Percentiles rank a stretch among this genome's conserved stretches.
phyloP scores from a whole-genome alignment of 169 alveolate genomes.

The Miamiensis avidus region DNA sequence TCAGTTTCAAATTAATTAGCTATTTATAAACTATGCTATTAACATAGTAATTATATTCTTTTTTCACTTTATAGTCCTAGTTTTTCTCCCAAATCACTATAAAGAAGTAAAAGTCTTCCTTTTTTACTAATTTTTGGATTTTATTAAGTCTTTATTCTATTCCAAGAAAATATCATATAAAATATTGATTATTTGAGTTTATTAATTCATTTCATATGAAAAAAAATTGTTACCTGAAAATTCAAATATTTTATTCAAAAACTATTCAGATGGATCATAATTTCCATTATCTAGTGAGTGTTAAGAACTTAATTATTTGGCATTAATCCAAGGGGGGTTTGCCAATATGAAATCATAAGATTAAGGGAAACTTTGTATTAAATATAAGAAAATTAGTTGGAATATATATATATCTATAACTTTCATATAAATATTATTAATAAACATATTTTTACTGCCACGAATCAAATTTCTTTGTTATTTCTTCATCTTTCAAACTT shows the following conservation, averaged over 20 bases:
- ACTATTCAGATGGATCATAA: conserved; percentile 46
- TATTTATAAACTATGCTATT: conserved; percentile 18
- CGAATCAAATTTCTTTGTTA: not conserved
- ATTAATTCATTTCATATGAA: not conserved
- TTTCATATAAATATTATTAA: conserved; percentile 1
- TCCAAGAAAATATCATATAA: not conserved
- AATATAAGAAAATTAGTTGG: not conserved
- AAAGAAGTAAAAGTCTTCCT: conserved; percentile 51
- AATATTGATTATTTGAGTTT: not conserved
- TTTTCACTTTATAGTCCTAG: conserved; percentile 40
- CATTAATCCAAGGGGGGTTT: conserved; percentile 62
- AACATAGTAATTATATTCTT: conserved; percentile 44
- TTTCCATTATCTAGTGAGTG: conserved; percentile 40
- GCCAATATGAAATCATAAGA: conserved; percentile 43
- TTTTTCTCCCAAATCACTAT: conserved; percentile 48
- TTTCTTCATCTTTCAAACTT: not conserved
- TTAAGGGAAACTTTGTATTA: conserved; percentile 12
- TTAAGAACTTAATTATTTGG: conserved; percentile 19
- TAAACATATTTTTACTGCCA: conserved; percentile 9
- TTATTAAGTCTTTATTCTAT: conserved; percentile 16
- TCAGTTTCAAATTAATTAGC: conserved; percentile 16
- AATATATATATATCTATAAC: not conserved
- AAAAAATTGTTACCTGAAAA: conserved; percentile 33
- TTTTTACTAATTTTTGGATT: conserved; percentile 9
- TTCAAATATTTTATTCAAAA: conserved; percentile 34